These are phyloP conservation scores for Trypanosoma conorhini DNA, from an alignment of 208 protist genomes.

Conservation along the genomic window DNA sequence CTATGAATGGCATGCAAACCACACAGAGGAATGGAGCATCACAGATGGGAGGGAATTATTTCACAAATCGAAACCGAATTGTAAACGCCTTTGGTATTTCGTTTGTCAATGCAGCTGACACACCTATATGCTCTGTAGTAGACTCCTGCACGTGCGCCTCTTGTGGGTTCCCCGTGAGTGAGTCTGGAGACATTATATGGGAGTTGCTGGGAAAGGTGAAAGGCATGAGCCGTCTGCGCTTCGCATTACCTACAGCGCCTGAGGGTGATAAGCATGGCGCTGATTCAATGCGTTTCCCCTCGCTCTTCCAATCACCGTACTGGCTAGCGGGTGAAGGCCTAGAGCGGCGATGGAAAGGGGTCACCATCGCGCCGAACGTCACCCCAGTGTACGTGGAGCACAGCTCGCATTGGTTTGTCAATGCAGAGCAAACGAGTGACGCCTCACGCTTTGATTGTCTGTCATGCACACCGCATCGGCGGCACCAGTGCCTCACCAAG, in stretches of 20 bases:
- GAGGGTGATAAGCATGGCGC: not conserved
- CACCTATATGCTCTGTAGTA: constrained; percentile 36
- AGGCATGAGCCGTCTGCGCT: not conserved
- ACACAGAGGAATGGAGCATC: not conserved
- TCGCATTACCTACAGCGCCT: not conserved
- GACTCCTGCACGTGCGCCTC: constrained; percentile 40
- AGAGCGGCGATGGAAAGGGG: constrained; percentile 31
- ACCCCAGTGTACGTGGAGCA: constrained; percentile 14
- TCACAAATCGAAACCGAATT: constrained; percentile 1
- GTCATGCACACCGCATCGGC: constrained; percentile 30
- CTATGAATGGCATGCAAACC: not conserved
- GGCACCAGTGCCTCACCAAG: constrained; percentile 27
- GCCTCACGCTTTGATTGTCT: constrained; percentile 37
- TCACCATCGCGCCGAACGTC: constrained; percentile 9
- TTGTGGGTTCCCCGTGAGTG: constrained; percentile 44
- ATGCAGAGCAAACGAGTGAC: constrained; percentile 43
- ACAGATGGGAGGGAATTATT: not conserved
- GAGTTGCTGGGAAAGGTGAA: not conserved
- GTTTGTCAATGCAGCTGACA: constrained; percentile 41
- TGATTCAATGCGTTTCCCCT: not conserved
- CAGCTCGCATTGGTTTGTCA: constrained; percentile 22
- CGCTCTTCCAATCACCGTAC: constrained; percentile 34
- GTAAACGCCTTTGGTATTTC: constrained; percentile 31
- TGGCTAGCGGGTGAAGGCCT: constrained; percentile 28
- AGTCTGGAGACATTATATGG: constrained; percentile 32